Conservation (phyloP, 2,329 filamentous ascomycete genomes). For the Fusarium palustre region DNA sequence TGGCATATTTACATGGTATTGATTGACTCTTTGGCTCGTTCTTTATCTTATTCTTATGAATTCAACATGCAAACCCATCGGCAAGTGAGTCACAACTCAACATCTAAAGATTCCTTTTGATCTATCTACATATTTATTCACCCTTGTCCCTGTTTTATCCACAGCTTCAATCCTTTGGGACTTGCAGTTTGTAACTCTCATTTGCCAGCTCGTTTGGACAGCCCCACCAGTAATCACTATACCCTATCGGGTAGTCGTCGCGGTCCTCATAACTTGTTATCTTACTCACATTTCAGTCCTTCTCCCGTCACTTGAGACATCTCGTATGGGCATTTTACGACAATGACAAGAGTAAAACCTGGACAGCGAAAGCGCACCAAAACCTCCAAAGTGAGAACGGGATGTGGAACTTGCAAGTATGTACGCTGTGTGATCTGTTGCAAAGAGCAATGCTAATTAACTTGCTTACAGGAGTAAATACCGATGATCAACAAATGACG, state of each 20-base stretch:
- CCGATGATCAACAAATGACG: too few relatives aligned
- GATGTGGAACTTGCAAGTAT: conserved; percentile 33
- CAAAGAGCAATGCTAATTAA: too few relatives aligned
- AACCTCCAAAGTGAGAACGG: conserved; percentile 20
- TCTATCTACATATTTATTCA: too few relatives aligned
- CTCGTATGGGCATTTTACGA: conserved; percentile 2
- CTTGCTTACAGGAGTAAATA: too few relatives aligned
- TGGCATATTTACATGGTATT: not conserved
- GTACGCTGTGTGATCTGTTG: not conserved
- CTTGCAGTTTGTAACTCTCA: rapidly evolving
- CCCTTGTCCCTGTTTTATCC: not conserved
- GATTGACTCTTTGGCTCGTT: too few relatives aligned
- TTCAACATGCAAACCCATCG: too few relatives aligned
- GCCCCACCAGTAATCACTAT: not conserved
- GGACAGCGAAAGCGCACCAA: conserved; percentile 14
- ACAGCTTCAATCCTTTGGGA: rapidly evolving
- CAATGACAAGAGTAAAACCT: conserved; percentile 28
- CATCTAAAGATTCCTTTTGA: too few relatives aligned
- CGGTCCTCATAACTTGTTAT: not conserved
- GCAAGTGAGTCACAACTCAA: too few relatives aligned
- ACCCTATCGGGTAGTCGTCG: not conserved
- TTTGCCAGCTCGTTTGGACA: conserved; percentile 19
- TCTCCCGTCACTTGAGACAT: not conserved
- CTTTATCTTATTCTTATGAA: too few relatives aligned
- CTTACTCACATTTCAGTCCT: not conserved